Evolutionary conservation across 192 early-diverging fungal species (phyloP), one percentile per base, ranked within the genome.

Genomic region (Backusella mclennaniae): DNA sequence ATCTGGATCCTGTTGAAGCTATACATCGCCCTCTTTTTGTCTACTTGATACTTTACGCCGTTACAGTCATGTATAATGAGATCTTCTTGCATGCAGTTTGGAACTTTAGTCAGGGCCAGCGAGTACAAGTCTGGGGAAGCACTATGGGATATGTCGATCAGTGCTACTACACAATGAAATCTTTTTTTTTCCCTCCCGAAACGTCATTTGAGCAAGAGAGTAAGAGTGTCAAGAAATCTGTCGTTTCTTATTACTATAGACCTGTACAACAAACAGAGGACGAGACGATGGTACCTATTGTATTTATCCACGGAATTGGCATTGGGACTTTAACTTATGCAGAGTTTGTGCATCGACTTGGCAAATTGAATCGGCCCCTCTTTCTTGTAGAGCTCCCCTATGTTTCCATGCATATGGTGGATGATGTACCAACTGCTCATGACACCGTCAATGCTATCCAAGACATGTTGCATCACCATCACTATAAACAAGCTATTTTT

Each of bases 271-370:
- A 63, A 81, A 63, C 56, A 63, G 26, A 29, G 9, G 26, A 26
- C 0, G 26, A 63, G 21, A 63, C 56, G 26, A 63, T n/a, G n/a
- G 77, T 81, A 17, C 91, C 92, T 1, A 75, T 93, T 35, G 84
- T 93, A 0, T 92, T 92, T 56, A 87, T 92, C 15, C 92, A 93
- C 77, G 92, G 92, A 11, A 87, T 93, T 67, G 92, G 90, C 12
- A 79, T 87, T 66, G 91, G 92, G 14, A 56, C 90, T 7, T 69
- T 84, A 4, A 81, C 82, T 42, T 93, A 93, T 75, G 49, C 80
- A 19, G 80, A 88, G 23, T 86, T 91, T 67, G 59, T 93, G 23
- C 67, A 75, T 33, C 77, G 82, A 14, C 76, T 93, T 36, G 59
- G 69, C 0, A 79, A 80, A 19, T 74, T 88, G 29, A 78, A 85